A percentile compares a stretch with the other conserved stretches of the same genome.
phyloP scores from a whole-genome alignment of 352 stramenopile species.

The Phytophthora syringae region DNA sequence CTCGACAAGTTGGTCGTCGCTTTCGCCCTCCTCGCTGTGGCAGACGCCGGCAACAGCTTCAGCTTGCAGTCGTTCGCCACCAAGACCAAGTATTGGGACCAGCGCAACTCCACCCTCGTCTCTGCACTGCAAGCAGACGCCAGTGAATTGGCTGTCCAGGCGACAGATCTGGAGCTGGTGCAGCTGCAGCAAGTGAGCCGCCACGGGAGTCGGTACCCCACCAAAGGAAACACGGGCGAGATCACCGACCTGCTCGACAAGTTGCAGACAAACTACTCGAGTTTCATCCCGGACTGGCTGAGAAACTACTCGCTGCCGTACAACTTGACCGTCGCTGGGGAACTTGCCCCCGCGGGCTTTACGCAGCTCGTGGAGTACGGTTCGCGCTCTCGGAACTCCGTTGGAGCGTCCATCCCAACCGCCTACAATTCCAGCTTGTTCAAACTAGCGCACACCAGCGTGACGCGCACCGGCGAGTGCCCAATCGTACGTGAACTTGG shows the following conservation, averaged over 20 bases:
- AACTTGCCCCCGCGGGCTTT: conserved; percentile 38
- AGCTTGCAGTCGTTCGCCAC: conserved; percentile 45
- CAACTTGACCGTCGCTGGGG: conserved; percentile 46
- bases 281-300: conserved; percentile 55
- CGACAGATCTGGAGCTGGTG: conserved; percentile 45
- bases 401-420: conserved; percentile 8
- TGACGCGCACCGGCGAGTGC: conserved; percentile 58
- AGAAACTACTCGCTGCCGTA: conserved; percentile 68
- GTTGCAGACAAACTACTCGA: conserved; percentile 46
- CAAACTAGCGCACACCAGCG: conserved; percentile 62
- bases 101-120: conserved; percentile 25
- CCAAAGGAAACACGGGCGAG: conserved; percentile 53
- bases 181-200: conserved; percentile 64
- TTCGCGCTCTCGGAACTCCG: conserved; percentile 34
- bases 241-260: conserved; percentile 51
- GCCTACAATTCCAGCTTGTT: conserved; percentile 49
- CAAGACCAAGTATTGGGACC: conserved; percentile 68
- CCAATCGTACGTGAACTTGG: conserved; percentile 46
- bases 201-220: conserved; percentile 69
- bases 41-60: background rate
- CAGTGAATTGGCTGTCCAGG: conserved; percentile 16
- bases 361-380: conserved; percentile 48
- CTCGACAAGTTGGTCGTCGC: conserved; percentile 6
- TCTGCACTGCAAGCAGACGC: conserved; percentile 18
- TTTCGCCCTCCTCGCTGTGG: background rate